Conservation (phyloP, 805 yeast species). For the Scheffersomyces amazonensis region DNA sequence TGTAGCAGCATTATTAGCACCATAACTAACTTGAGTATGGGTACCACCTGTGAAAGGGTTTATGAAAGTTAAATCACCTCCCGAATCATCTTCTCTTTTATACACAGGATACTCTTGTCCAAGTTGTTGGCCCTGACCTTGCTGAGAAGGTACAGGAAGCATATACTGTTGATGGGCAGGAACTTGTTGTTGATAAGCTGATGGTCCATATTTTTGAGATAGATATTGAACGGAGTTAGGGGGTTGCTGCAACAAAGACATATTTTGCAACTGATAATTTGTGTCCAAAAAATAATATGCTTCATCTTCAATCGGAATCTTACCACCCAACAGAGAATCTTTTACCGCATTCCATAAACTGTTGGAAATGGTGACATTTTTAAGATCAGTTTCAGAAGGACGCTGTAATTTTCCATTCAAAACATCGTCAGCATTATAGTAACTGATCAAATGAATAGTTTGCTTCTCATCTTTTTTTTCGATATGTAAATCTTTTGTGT, state of each 20-base stretch:
- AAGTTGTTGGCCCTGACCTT: conserved; percentile 4
- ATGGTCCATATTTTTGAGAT: conserved; percentile 1
- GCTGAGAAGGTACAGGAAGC: conserved; percentile 9
- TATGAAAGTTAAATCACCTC: conserved; percentile 15
- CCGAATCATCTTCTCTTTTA: conserved; percentile 13
- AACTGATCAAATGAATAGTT: conserved; percentile 73
- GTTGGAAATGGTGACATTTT: conserved; percentile 44
- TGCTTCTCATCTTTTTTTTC: conserved; percentile 27
- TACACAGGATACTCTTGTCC: conserved; percentile 1
- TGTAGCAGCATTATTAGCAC: not conserved
- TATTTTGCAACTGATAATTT: conserved; percentile 40
- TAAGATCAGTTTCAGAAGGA: conserved; percentile 58
- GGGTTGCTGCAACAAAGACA: conserved; percentile 26
- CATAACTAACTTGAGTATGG: conserved; percentile 3
- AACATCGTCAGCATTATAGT: conserved; percentile 77
- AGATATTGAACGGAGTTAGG: conserved; percentile 1
- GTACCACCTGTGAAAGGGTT: conserved; percentile 17
- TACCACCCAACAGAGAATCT: conserved; percentile 59
- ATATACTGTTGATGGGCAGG: conserved; percentile 8
- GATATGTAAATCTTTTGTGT: conserved; percentile 23
- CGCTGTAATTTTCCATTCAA: conserved; percentile 49
- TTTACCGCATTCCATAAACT: conserved; percentile 56
- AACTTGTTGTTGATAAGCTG: conserved; percentile 1
- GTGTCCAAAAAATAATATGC: conserved; percentile 46
- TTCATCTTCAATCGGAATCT: conserved; percentile 48